These are phyloP conservation scores for Debaryomycetaceae sp. DNA, from an alignment of 1,139 yeast genomes.

Conservation along the genomic window DNA sequence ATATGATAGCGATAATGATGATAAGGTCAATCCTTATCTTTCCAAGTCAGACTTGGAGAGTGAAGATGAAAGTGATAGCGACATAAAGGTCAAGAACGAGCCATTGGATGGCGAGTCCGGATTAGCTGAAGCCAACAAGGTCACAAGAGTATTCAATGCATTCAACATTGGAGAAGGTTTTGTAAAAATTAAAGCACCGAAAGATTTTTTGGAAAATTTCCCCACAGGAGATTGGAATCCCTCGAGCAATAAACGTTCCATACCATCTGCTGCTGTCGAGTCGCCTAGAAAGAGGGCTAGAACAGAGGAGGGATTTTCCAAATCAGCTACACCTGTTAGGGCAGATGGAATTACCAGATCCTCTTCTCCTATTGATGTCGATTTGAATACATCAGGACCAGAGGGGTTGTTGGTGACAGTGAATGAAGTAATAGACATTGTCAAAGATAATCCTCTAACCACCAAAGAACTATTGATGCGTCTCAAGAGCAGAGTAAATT, in stretches of 20 bases:
- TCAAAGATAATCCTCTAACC: conserved; percentile 60
- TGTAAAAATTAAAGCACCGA: conserved; percentile 63
- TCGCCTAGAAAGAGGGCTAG: conserved; percentile 43
- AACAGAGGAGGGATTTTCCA: conserved; percentile 20
- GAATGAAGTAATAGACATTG: conserved; percentile 65
- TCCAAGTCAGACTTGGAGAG: conserved; percentile 70
- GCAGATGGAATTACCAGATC: conserved; percentile 10
- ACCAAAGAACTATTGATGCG: conserved; percentile 63
- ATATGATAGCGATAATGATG: conserved; percentile 84
- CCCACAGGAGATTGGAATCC: conserved; percentile 89
- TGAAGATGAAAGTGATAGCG: conserved; percentile 40
- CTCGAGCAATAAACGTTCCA: conserved; percentile 43
- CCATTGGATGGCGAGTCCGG: conserved; percentile 21
- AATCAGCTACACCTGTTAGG: conserved; percentile 7
- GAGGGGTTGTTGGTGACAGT: conserved; percentile 54
- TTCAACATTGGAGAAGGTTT: conserved; percentile 59
- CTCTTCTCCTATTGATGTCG: conserved; percentile 16
- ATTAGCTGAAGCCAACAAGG: conserved; percentile 4
- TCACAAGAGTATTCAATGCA: conserved; percentile 41
- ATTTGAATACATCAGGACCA: conserved; percentile 39
- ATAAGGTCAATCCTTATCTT: conserved; percentile 67
- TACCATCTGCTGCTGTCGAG: conserved; percentile 12
- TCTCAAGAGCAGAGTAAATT: conserved; percentile 60
- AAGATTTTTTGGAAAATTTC: conserved; percentile 58
- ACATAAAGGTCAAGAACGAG: conserved; percentile 41